Percentiles rank a stretch among this genome's conserved stretches.
These are phyloP conservation scores for Phytophthora palmivora DNA, from an alignment of 352 stramenopile genomes.

Conservation along the genomic window DNA sequence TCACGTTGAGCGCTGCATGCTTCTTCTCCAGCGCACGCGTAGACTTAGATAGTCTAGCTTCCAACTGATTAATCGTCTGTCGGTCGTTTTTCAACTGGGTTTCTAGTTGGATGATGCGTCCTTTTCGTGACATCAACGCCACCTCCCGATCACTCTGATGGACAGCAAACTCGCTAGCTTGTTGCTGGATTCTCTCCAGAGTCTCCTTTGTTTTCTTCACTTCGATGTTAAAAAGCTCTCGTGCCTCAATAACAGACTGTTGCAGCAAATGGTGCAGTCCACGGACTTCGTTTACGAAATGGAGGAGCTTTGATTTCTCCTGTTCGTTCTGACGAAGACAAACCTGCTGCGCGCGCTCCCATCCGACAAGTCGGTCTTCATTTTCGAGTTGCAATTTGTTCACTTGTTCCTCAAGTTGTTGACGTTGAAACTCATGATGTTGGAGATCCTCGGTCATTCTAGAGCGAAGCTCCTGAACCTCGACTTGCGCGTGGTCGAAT, in stretches of 20 bases:
- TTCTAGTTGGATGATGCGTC: slow-evolving; percentile 61
- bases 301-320: slow-evolving; percentile 28
- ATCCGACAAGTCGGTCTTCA: slow-evolving; percentile 20
- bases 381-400: slow-evolving; percentile 30
- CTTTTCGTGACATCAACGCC: slow-evolving; percentile 54
- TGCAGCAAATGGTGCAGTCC: slow-evolving; percentile 30
- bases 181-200: slow-evolving; percentile 42
- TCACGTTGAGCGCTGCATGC: slow-evolving; percentile 33
- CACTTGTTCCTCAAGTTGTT: slow-evolving; percentile 28
- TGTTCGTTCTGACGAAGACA: slow-evolving; percentile 18
- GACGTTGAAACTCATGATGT: slow-evolving; percentile 6
- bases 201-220: slow-evolving; percentile 42
- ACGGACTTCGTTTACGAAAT: slow-evolving; percentile 29
- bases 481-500: slow-evolving; percentile 19
- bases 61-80: slow-evolving; percentile 53
- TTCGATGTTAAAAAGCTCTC: slow-evolving; percentile 26
- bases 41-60: slow-evolving; percentile 46
- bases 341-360: slow-evolving; percentile 17
- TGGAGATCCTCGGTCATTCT: slow-evolving; percentile 11
- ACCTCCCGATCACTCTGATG: slow-evolving; percentile 55
- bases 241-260: slow-evolving; percentile 22
- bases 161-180: slow-evolving; percentile 55
- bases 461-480: slow-evolving; percentile 17
- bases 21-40: slow-evolving; percentile 48
- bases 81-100: slow-evolving; percentile 61